Conservation (phyloP, 148 eudicot genomes). For the Tetragonia tetragonoides region DNA sequence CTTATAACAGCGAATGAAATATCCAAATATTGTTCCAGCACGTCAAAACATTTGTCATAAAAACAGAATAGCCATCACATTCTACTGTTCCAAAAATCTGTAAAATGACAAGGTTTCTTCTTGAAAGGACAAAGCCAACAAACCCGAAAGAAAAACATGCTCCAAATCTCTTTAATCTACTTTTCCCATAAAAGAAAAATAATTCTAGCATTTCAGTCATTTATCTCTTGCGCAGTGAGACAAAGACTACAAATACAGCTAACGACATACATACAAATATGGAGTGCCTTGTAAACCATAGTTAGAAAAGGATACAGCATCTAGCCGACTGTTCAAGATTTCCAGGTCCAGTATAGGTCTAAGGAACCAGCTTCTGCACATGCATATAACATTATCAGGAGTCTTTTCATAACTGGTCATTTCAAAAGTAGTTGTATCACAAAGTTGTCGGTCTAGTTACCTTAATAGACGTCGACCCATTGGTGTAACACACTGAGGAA, state of each 20-base stretch:
- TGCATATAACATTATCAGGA: conserved; percentile 24
- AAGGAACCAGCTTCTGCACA: conserved; percentile 86
- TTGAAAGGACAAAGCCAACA: neutral
- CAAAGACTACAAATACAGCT: neutral
- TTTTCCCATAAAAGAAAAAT: neutral
- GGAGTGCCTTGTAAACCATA: conserved; percentile 1
- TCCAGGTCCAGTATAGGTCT: conserved; percentile 87
- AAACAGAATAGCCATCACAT: neutral
- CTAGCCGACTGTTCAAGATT: conserved; percentile 67
- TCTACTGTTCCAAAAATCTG: neutral
- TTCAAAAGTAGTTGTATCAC: conserved; percentile 7
- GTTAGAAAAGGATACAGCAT: conserved; percentile 82
- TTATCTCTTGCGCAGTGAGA: neutral
- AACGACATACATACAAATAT: conserved; percentile 5
- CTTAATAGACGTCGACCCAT: conserved; percentile 92
- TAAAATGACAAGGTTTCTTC: neutral
- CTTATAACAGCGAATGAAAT: neutral
- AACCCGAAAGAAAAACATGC: neutral
- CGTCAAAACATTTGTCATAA: neutral
- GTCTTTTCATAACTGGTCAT: neutral
- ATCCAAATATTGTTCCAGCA: neutral
- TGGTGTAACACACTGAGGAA: conserved; percentile 85
- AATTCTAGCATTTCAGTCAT: neutral
- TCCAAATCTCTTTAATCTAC: neutral
- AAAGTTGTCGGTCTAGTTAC: conserved; percentile 33